These are phyloP conservation scores for Melanogaster broomeanus DNA, from an alignment of 768 basidiomycete species.

Conservation along the genomic window DNA sequence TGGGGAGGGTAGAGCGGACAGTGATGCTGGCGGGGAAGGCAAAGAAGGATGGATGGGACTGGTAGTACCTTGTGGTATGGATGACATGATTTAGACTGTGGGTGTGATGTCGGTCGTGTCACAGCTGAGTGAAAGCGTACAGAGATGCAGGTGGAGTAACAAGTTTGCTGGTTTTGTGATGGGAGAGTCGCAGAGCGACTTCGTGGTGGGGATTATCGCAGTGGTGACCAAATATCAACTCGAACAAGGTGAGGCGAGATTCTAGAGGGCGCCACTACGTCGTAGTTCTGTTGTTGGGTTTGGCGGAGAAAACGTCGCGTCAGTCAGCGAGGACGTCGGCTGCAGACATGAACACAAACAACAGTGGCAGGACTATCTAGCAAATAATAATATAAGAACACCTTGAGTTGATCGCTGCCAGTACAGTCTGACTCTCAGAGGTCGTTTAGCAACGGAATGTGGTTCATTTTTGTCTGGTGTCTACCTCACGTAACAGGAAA, in stretches of 20 bases:
- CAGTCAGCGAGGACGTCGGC: not conserved
- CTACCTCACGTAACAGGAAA: not conserved
- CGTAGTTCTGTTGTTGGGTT: too few species aligned
- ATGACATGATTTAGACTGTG: not conserved
- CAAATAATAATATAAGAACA: too few species aligned
- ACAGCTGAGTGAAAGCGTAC: not conserved
- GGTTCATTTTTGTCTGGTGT: not conserved
- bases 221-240: not conserved
- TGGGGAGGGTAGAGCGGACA: constrained; percentile 12
- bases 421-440: not conserved
- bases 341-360: constrained; percentile 1
- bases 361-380: not conserved
- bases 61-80: not conserved
- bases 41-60: not conserved
- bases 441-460: not conserved
- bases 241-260: not conserved
- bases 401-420: not conserved
- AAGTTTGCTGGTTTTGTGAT: too few species aligned
- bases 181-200: not conserved
- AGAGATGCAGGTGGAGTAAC: not conserved
- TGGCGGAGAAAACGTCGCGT: constrained; percentile 5
- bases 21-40: not conserved
- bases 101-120: not conserved
- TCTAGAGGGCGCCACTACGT: not conserved
- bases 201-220: not conserved